Evolutionary conservation across 2,329 filamentous ascomycete species (phyloP).

Genomic region (Tolypocladium sp.): DNA sequence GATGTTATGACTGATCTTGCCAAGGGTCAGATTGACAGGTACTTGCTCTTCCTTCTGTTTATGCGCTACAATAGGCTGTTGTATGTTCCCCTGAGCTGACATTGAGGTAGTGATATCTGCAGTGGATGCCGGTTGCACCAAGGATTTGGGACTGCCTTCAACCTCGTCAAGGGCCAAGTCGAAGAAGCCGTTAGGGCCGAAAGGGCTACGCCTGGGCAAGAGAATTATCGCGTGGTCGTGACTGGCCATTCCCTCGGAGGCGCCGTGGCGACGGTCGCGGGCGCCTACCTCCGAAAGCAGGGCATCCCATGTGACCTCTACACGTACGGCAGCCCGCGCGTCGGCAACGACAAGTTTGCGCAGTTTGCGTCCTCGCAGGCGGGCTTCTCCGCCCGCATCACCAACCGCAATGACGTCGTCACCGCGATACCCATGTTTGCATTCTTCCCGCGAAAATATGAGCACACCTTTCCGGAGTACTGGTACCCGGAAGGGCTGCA

Average conservation of each 20-base stretch:
- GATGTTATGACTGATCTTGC: conserved; percentile 50
- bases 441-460: conserved; percentile 33
- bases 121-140: conserved; percentile 40
- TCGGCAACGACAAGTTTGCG: conserved; percentile 50
- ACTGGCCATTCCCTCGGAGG: conserved; percentile 63
- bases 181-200: conserved; percentile 32
- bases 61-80: neutral
- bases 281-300: conserved; percentile 40
- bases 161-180: conserved; percentile 34
- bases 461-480: conserved; percentile 61
- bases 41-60: neutral
- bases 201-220: conserved; percentile 27
- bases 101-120: conserved; percentile 14
- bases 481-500: conserved; percentile 34
- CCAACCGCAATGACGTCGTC: conserved; percentile 58
- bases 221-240: conserved; percentile 38
- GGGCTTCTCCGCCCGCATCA: conserved; percentile 29
- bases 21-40: neutral
- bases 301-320: conserved; percentile 45
- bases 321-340: conserved; percentile 58
- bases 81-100: conserved; percentile 13
- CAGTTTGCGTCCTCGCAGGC: neutral
- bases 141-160: conserved; percentile 50
- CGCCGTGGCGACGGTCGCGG: conserved; percentile 52
- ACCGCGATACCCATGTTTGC: conserved; percentile 51